A percentile compares a stretch with the other conserved stretches of the same genome.
These are phyloP conservation scores for Beta vulgaris DNA, from an alignment of 148 eudicot species.

Conservation along the genomic window DNA sequence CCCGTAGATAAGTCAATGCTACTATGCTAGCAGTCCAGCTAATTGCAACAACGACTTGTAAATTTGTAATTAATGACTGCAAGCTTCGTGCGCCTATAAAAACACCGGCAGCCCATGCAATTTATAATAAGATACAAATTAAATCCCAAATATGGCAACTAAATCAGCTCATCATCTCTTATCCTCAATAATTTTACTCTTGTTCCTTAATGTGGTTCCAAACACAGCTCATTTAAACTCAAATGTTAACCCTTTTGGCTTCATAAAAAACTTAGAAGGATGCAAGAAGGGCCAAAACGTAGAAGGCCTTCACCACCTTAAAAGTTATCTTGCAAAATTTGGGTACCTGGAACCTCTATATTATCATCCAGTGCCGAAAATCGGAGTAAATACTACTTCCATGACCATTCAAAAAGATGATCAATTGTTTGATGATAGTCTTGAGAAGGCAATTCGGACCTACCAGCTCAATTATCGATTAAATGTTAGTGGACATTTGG, in stretches of 20 bases:
- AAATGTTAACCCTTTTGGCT: constrained; percentile 16
- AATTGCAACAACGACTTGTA: too few species aligned
- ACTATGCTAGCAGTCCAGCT: too few species aligned
- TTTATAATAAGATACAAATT: too few species aligned
- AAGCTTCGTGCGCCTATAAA: too few species aligned
- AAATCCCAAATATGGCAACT: background rate
- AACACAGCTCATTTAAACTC: background rate
- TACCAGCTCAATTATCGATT: constrained; percentile 27
- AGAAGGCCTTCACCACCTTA: constrained; percentile 20
- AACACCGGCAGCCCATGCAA: too few species aligned
- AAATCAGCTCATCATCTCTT: background rate
- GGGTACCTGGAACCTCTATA: constrained; percentile 28
- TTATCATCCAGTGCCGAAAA: background rate
- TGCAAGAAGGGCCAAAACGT: constrained; percentile 18
- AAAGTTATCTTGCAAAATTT: constrained; percentile 21
- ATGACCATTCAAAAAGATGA: background rate
- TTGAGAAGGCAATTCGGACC: constrained; percentile 20
- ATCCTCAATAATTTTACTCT: background rate
- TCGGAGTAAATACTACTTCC: background rate
- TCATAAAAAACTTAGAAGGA: constrained; percentile 12
- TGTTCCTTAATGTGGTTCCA: constrained; percentile 5
- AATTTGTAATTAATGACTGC: too few species aligned
- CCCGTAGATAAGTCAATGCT: too few species aligned
- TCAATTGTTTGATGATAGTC: constrained; percentile 16
- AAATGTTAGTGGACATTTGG: constrained; percentile 22